Conservation (phyloP, 495 filamentous ascomycete genomes). For the Saxophila tyrrhenica region DNA sequence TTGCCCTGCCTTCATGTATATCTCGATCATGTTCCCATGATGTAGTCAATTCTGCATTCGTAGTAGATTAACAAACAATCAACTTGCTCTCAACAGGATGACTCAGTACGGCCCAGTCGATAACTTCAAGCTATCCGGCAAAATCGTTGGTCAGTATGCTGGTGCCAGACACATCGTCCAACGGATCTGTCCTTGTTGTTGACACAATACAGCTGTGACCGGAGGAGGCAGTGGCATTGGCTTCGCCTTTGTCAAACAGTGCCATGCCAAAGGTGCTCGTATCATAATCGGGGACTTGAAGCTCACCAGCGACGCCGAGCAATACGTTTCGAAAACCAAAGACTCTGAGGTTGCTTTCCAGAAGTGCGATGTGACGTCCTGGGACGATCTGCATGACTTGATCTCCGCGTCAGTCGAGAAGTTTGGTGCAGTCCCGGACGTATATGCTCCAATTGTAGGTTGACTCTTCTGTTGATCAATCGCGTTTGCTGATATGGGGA, state of each 20-base stretch:
- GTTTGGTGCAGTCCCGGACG: slow-evolving; percentile 21
- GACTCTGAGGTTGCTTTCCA: slow-evolving; percentile 19
- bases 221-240: slow-evolving; percentile 20
- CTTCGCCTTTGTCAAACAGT: slow-evolving; percentile 23
- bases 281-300: slow-evolving; percentile 28
- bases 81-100: too few species aligned
- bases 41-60: too few species aligned
- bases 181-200: neutral
- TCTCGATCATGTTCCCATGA: too few species aligned
- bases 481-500: slow-evolving; percentile 12
- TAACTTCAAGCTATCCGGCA: slow-evolving; percentile 1
- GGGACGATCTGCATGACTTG: slow-evolving; percentile 23
- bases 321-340: slow-evolving; percentile 12
- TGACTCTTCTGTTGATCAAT: neutral
- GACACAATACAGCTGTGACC: neutral
- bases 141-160: slow-evolving; percentile 2
- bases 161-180: neutral
- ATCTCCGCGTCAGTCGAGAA: slow-evolving; percentile 22
- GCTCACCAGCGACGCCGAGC: slow-evolving; percentile 20
- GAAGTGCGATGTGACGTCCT: slow-evolving; percentile 26
- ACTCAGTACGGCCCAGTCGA: slow-evolving; percentile 5
- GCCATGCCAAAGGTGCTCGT: slow-evolving; percentile 16
- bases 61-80: too few species aligned
- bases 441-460: neutral
- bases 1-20: neutral